Evolutionary conservation across 2,329 filamentous ascomycete genomes (phyloP).

Genomic region (Pseudocercospora macadamiae): DNA sequence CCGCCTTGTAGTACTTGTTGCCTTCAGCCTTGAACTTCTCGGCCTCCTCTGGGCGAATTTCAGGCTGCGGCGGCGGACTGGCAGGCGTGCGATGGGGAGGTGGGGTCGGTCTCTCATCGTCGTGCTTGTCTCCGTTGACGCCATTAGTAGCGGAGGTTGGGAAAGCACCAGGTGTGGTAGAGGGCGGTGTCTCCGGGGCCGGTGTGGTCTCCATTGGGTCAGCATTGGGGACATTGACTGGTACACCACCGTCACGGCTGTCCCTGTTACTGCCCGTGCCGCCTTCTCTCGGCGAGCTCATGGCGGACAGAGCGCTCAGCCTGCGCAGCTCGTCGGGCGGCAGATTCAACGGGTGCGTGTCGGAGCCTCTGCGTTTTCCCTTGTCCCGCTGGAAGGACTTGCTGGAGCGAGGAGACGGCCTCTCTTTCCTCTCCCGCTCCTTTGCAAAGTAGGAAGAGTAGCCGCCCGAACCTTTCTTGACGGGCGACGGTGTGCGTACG

Average conservation of each 20-base stretch:
- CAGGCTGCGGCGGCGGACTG: conserved; percentile 48
- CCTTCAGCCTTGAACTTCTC: conserved; percentile 90
- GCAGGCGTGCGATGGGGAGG: conserved; percentile 68
- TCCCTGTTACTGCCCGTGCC: conserved; percentile 17
- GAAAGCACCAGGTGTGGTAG: conserved; percentile 46
- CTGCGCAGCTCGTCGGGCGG: conserved; percentile 85
- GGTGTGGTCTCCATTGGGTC: conserved; percentile 40
- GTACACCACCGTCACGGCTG: conserved; percentile 29
- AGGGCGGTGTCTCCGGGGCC: conserved; percentile 23
- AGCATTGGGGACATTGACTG: conserved; percentile 14
- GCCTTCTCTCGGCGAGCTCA: conserved; percentile 21
- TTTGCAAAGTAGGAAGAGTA: conserved; percentile 26
- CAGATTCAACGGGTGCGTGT: conserved; percentile 78
- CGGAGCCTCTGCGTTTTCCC: conserved; percentile 48
- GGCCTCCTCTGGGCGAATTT: conserved; percentile 67
- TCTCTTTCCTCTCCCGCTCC: conserved; percentile 32
- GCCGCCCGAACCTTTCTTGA: conserved; percentile 33
- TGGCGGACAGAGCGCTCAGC: conserved; percentile 61
- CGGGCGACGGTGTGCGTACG: conserved; percentile 13
- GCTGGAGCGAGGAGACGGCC: conserved; percentile 26
- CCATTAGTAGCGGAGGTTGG: conserved; percentile 49
- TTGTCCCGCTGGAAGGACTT: conserved; percentile 36
- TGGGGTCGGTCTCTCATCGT: conserved; percentile 63
- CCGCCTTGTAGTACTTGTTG: conserved; percentile 96
- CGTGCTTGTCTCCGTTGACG: conserved; percentile 44